These are phyloP conservation scores for Arthrobotrys pseudoclavata DNA, from an alignment of 2,329 filamentous ascomycete species.

Conservation along the genomic window DNA sequence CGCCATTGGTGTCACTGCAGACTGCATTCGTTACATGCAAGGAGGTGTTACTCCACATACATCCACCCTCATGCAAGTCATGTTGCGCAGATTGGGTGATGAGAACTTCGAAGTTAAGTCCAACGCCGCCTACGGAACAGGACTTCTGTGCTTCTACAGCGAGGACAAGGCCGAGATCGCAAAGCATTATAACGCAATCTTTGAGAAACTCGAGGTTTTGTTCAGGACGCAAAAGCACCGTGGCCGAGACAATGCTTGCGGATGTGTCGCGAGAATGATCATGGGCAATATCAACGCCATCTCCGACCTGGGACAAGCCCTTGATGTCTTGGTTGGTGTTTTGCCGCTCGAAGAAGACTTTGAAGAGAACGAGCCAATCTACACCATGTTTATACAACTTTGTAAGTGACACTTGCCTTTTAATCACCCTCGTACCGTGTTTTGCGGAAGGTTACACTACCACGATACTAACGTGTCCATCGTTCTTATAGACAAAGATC, in stretches of 20 bases:
- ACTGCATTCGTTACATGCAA: constrained; percentile 88
- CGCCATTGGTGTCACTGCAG: constrained; percentile 90
- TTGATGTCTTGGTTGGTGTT: constrained; percentile 82
- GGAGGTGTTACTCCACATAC: constrained; percentile 86
- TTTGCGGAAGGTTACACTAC: constrained; percentile 38
- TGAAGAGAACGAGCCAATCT: constrained; percentile 96
- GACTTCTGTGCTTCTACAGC: constrained; percentile 85
- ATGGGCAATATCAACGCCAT: constrained; percentile 85
- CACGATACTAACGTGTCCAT: constrained; percentile 26
- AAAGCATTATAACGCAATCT: constrained; percentile 80
- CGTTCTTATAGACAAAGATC: constrained; percentile 72
- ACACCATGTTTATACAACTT: constrained; percentile 87
- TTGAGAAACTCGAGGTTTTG: constrained; percentile 87
- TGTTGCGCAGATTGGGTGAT: constrained; percentile 88
- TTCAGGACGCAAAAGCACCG: constrained; percentile 80
- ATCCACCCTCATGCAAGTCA: constrained; percentile 78
- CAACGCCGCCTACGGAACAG: constrained; percentile 92
- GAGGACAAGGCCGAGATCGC: constrained; percentile 80
- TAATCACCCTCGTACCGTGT: background rate
- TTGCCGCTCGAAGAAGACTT: constrained; percentile 93
- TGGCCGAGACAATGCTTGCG: constrained; percentile 91
- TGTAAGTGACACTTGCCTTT: constrained; percentile 71
- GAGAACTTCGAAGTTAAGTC: constrained; percentile 93
- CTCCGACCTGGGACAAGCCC: constrained; percentile 75
- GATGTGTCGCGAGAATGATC: constrained; percentile 93